Conservation (phyloP, 331 rosid genomes). For the Prunus yedoensis region DNA sequence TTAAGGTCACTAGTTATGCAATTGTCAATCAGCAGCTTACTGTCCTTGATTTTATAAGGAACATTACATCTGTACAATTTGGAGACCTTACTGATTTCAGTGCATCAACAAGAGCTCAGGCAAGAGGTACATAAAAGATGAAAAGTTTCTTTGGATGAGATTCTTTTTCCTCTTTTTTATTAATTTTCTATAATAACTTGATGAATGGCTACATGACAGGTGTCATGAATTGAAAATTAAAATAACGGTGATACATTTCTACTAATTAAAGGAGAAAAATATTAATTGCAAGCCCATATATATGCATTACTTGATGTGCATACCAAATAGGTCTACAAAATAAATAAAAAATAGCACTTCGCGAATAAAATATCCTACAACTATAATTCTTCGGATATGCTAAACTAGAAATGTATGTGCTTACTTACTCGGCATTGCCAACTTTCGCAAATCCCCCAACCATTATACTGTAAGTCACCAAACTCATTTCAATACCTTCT, state of each 20-base stretch:
- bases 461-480: conserved; percentile 89
- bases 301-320: too few species aligned
- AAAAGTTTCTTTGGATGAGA: background rate
- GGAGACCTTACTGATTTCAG: background rate
- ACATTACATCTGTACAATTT: background rate
- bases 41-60: background rate
- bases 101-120: background rate
- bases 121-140: background rate
- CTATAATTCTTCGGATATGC: background rate
- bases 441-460: conserved; percentile 85
- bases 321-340: too few species aligned
- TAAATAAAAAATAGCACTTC: too few species aligned
- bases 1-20: background rate
- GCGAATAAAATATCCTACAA: background rate
- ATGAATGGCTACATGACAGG: background rate
- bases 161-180: background rate
- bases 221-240: background rate
- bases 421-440: conserved; percentile 73
- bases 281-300: too few species aligned
- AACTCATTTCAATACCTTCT: conserved; percentile 78
- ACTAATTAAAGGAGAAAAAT: background rate
- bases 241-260: background rate
- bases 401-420: conserved; percentile 4
- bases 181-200: background rate
- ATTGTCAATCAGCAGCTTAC: background rate